Percentiles rank a stretch among this genome's conserved stretches.
Conservation (phyloP, 306 rosid genomes). For the Acacia confusa region DNA sequence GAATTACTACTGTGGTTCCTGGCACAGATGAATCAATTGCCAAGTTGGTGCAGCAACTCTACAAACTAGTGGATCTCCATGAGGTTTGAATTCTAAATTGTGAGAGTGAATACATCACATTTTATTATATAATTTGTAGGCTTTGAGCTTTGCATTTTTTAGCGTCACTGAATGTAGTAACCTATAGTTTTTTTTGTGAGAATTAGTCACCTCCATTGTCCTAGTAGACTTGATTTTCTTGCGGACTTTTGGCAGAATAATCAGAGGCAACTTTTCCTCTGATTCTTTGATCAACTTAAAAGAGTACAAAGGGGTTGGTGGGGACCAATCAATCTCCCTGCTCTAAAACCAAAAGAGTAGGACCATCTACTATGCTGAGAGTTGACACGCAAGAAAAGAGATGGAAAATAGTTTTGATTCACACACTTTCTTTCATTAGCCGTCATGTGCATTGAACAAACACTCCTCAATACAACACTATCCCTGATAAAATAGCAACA, state of each 20-base stretch:
- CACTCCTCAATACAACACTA: background rate
- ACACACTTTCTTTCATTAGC: background rate
- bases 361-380: background rate
- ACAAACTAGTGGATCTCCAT: conserved; percentile 71
- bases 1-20: conserved; percentile 90
- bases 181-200: background rate
- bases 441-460: background rate
- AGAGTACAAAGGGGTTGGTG: background rate
- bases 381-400: background rate
- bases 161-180: conserved; percentile 9
- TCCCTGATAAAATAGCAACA: background rate
- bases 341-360: background rate
- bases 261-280: background rate
- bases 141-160: conserved; percentile 8
- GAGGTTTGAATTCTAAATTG: conserved; percentile 52
- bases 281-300: background rate
- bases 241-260: background rate
- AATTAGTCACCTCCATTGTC: conserved; percentile 17
- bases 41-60: conserved; percentile 79
- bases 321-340: background rate
- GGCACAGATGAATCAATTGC: conserved; percentile 76
- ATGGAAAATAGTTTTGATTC: background rate
- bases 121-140: conserved; percentile 24
- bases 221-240: background rate
- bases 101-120: conserved; percentile 17